Evolutionary conservation across 352 stramenopile species (phyloP).

Genomic region (Globisporangium paddicum): DNA sequence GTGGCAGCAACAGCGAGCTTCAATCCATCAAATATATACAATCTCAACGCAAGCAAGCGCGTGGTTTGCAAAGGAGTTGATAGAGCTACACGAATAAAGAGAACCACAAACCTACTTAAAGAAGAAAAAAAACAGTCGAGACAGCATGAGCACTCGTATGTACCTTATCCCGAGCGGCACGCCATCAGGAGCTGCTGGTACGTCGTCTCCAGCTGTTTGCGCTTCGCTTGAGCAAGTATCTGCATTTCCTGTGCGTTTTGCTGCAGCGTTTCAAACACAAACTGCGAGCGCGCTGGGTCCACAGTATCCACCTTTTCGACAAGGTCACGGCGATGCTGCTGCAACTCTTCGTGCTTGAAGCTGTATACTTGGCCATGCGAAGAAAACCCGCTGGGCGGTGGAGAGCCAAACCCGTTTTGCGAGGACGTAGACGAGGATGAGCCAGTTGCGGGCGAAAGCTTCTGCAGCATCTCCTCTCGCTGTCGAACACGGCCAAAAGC

Average conservation of each 20-base stretch:
- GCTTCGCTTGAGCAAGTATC: constrained; percentile 61
- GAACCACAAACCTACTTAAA: neutral
- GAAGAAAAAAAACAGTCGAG: neutral
- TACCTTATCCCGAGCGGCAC: constrained; percentile 17
- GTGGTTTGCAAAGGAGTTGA: constrained; percentile 1
- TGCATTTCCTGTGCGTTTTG: constrained; percentile 71
- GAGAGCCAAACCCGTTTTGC: constrained; percentile 10
- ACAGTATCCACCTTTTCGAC: constrained; percentile 49
- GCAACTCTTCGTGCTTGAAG: constrained; percentile 46
- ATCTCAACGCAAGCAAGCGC: neutral
- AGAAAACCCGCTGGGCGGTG: constrained; percentile 1
- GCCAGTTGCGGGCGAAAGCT: constrained; percentile 6
- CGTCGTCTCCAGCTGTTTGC: constrained; percentile 57
- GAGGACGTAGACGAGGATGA: constrained; percentile 9
- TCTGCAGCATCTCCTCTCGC: constrained; percentile 44
- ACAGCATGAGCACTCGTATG: neutral
- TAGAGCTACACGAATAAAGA: constrained; percentile 4
- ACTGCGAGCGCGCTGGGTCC: constrained; percentile 56
- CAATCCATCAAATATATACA: neutral
- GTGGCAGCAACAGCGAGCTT: neutral
- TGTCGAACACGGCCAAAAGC: constrained; percentile 50
- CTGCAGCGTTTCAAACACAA: constrained; percentile 64
- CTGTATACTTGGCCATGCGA: constrained; percentile 19
- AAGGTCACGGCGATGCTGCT: constrained; percentile 42
- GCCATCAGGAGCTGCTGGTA: constrained; percentile 51